Base-by-base conservation (phyloP, 2,329 filamentous ascomycete genomes). In the Alternaria rosae region DNA sequence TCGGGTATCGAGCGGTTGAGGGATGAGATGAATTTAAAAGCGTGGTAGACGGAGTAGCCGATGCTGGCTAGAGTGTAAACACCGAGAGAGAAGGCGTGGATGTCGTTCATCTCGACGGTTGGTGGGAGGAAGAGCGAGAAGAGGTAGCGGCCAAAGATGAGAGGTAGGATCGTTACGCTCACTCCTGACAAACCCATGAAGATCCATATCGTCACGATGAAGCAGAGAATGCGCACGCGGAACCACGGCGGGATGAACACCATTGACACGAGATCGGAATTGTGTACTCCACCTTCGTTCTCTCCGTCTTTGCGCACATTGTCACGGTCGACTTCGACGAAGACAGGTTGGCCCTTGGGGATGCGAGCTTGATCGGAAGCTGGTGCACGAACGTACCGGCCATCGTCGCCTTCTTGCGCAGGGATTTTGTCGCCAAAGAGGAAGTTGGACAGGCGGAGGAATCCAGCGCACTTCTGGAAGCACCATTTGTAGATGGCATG, bases 301-400 rank as follows among this genome's bases (percentile, higher is more conserved):
- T 82, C 82, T 25, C 88, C 88, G 74, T 92, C 90, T 35, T 87
- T 79, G 41, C 89, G 85, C 44, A 88, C 82, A 62, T 93, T 91
- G 25, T 89, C 79, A 55, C 91, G 87, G 11, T 87, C 85, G 9
- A 94, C 91, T 53, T 92, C 87, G 17, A 97, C 82, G 74, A 99
- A 98, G 4, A 97, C 94, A 15, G 85, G 82, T 48, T 86, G 86
- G 41, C 92, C 92, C 79, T 96, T 97, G 4, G 93, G 92, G 35
- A 98, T 94, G 73, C 96, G 93, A 68, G 97, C 92, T 76, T 97
- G 93, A 77, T 99, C 95, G 1, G 93, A 97, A 17, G 93, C 94
- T 11, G 95, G 95, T n/a, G 93, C 92, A 47, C 93, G 89, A 23
- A 97, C 94, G 76, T 94, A 98, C 60, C 86, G 88, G 6, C 95